Conservation (phyloP, 2,329 filamentous ascomycete genomes). For the Myrmaecium sp. region DNA sequence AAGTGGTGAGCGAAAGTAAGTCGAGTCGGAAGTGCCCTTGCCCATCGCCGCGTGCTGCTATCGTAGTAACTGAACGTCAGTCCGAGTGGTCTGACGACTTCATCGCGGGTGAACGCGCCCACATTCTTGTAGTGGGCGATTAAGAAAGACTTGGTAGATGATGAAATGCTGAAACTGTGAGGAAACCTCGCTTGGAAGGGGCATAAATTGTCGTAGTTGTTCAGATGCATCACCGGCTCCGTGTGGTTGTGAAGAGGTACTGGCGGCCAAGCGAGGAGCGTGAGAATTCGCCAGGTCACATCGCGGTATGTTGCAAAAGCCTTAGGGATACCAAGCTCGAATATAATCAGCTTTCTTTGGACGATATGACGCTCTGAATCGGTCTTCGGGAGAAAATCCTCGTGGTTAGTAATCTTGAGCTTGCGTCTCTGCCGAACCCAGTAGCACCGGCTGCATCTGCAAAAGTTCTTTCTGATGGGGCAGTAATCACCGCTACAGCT, state of each 20-base stretch:
- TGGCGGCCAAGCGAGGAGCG: constrained; percentile 16
- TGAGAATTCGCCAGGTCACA: constrained; percentile 32
- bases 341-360: constrained; percentile 32
- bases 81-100: no score
- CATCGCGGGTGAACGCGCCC: no score
- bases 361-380: constrained; percentile 14
- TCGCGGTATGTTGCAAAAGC: constrained; percentile 34
- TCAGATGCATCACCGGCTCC: no score
- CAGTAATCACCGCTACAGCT: no score
- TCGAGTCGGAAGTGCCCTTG: constrained; percentile 9
- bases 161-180: constrained; percentile 23
- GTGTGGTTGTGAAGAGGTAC: no score
- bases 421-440: constrained; percentile 17
- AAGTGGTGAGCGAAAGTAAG: constrained; percentile 32
- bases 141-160: constrained; percentile 29
- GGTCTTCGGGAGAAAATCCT: constrained; percentile 31
- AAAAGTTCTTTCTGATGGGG: no score
- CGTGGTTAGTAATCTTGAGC: constrained; percentile 30
- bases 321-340: constrained; percentile 33
- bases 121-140: constrained; percentile 31
- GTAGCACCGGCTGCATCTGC: constrained; percentile 28
- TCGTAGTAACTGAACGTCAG: constrained; percentile 34
- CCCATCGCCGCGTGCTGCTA: constrained; percentile 20
- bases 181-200: constrained; percentile 7
- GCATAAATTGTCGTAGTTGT: constrained; percentile 16